A percentile compares a stretch with the other conserved stretches of the same genome.
Conservation (phyloP, 805 yeast species). For the Saccharomycopsis guyanensis region DNA sequence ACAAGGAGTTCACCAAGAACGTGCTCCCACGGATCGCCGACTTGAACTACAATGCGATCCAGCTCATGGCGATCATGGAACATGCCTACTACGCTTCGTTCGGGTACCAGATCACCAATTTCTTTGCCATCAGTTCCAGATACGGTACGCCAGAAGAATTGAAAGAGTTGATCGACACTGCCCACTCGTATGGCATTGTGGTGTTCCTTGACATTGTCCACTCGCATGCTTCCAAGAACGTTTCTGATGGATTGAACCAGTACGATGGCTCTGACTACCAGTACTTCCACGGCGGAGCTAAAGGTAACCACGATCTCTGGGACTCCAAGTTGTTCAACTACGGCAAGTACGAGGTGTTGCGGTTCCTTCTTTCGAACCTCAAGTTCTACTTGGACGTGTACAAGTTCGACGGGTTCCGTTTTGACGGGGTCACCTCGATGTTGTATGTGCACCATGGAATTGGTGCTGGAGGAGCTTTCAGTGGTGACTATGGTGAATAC, state of each 20-base stretch:
- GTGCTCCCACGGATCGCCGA: constrained; percentile 78
- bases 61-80: constrained; percentile 97
- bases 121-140: constrained; percentile 84
- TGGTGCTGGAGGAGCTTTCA: constrained; percentile 72
- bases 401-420: constrained; percentile 89
- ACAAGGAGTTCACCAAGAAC: constrained; percentile 73
- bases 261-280: constrained; percentile 96
- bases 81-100: constrained; percentile 97
- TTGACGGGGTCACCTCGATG: constrained; percentile 96
- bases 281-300: constrained; percentile 81
- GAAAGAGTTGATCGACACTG: constrained; percentile 83
- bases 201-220: constrained; percentile 91
- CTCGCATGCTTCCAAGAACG: constrained; percentile 93
- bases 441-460: constrained; percentile 87
- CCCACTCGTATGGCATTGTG: constrained; percentile 79
- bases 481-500: constrained; percentile 91
- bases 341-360: constrained; percentile 81
- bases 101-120: constrained; percentile 94
- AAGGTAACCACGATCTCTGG: constrained; percentile 89
- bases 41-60: constrained; percentile 88
- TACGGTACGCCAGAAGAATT: constrained; percentile 94
- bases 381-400: constrained; percentile 78
- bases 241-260: constrained; percentile 84
- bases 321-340: constrained; percentile 93
- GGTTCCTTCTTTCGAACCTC: constrained; percentile 78